phyloP scores from a whole-genome alignment of 495 filamentous ascomycete genomes.

The Physcia stellaris region DNA sequence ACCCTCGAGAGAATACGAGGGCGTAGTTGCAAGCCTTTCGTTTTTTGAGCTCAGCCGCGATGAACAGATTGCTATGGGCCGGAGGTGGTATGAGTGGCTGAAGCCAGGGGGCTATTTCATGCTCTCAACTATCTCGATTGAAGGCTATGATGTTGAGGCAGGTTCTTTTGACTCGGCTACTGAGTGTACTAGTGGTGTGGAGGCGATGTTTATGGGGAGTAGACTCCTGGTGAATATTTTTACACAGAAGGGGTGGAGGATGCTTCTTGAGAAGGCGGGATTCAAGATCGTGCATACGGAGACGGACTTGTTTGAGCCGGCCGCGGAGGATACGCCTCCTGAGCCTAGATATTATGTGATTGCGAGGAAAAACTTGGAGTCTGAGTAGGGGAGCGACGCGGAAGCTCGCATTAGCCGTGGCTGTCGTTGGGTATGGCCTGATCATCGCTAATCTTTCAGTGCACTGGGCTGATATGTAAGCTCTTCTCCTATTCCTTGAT shows the following conservation, averaged over 20 bases:
- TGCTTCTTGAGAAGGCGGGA: conserved; percentile 12
- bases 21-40: conserved; percentile 10
- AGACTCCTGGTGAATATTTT: conserved; percentile 3
- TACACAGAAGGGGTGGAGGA: conserved; percentile 10
- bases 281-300: conserved; percentile 11
- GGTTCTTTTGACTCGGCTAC: conserved; percentile 12
- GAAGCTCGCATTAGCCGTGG: no score
- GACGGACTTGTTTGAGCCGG: conserved; percentile 3
- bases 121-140: conserved; percentile 7
- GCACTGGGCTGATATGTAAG: no score
- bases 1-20: conserved; percentile 10
- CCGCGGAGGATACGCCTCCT: not conserved
- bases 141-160: conserved; percentile 5
- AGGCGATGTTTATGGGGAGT: conserved; percentile 6
- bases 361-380: no score
- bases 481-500: no score
- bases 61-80: conserved; percentile 8
- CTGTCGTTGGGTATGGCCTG: not conserved
- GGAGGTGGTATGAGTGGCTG: conserved; percentile 13
- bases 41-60: conserved; percentile 10
- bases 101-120: conserved; percentile 8
- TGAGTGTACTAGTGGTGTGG: conserved; percentile 8
- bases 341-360: conserved; percentile 9
- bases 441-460: no score
- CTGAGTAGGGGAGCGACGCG: no score